Percentiles rank a stretch among this genome's conserved stretches.
Evolutionary conservation across 805 yeast species (phyloP).

Genomic region (Sugiyamaella floridensis): DNA sequence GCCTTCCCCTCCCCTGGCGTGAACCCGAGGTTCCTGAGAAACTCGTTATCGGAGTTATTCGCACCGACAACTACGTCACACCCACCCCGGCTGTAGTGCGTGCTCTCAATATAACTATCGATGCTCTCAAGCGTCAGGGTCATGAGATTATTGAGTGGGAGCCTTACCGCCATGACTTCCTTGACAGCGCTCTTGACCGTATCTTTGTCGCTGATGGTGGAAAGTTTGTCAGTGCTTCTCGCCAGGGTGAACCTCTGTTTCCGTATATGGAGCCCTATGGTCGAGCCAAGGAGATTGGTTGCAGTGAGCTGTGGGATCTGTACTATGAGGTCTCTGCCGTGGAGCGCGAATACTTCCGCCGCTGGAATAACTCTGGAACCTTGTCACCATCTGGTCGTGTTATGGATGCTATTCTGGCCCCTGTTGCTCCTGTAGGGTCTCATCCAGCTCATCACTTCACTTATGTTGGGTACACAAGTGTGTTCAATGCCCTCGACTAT

Average conservation of each 20-base stretch:
- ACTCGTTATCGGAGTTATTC: slow-evolving; percentile 41
- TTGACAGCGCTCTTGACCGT: background rate
- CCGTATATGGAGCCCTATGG: slow-evolving; percentile 38
- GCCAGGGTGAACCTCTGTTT: slow-evolving; percentile 25
- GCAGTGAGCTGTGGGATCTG: slow-evolving; percentile 38
- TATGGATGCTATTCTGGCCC: slow-evolving; percentile 44
- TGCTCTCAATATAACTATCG: slow-evolving; percentile 46
- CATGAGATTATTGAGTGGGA: slow-evolving; percentile 47
- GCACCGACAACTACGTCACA: slow-evolving; percentile 39
- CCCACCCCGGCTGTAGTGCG: slow-evolving; percentile 54
- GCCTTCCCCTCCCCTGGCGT: slow-evolving; percentile 46
- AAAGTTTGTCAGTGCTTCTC: slow-evolving; percentile 19
- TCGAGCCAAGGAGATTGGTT: slow-evolving; percentile 31
- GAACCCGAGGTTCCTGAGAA: slow-evolving; percentile 25
- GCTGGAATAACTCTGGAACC: slow-evolving; percentile 36
- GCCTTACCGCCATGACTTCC: slow-evolving; percentile 32
- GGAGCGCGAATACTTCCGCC: slow-evolving; percentile 34
- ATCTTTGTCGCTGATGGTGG: slow-evolving; percentile 46
- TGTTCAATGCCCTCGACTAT: slow-evolving; percentile 16
- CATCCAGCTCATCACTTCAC: slow-evolving; percentile 9
- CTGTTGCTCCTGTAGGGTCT: slow-evolving; percentile 35
- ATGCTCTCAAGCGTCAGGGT: slow-evolving; percentile 50
- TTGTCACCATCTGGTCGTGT: slow-evolving; percentile 35
- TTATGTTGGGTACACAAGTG: slow-evolving; percentile 8
- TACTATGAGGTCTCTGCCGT: slow-evolving; percentile 29